Base-by-base conservation (phyloP, 2,329 filamentous ascomycete species). In the Alternaria solani region DNA sequence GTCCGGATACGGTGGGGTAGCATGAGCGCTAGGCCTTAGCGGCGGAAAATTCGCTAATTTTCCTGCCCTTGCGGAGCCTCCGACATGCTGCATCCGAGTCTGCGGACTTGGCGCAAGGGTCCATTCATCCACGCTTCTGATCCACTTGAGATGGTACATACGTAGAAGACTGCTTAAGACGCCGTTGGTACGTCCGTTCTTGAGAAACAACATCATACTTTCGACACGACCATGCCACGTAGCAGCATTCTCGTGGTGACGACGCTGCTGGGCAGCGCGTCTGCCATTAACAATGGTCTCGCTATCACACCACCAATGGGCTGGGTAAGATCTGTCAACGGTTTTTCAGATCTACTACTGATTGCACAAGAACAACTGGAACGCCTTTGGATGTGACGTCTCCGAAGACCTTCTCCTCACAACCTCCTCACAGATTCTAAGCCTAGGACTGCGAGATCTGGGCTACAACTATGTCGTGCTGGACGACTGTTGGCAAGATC, bases 401-500 rank as follows among this genome's bases (percentile, higher is more conserved):
- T 71, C 69, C n/a, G 71, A 74, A 53, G 61, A 66, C 30, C 54
- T 74, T 1, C 62, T 74, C n/a, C 70, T 73, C 44, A 68, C 65
- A 6, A 73, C 70, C 5, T 67, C 71, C 3, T 58, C 65, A 23
- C 59, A 72, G 38, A 69, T 75, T 4, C 8, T 70, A 16, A 61
- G 63, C 52, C 57, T 69, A 7, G 72, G 71, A 14, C 59, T 75
- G 34, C 67, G 75, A 48, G 71, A 75, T 58, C 48, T 73, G 18
- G 72, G 71, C 8, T 75, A 73, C 53, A 55, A 74, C 20, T 87
- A 88, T 55, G 82, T 89, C 57, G 86, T 87, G 59, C 83, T 82
- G 12, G 87, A 90, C 73, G 88, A 90, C 70, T 89, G 87, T 76
- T 91, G 76, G 78, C 66, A 72, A 61, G 63, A 81, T 75, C 62